Evolutionary conservation across 306 rosid genomes (phyloP).

Genomic region (Quercus bicolor): DNA sequence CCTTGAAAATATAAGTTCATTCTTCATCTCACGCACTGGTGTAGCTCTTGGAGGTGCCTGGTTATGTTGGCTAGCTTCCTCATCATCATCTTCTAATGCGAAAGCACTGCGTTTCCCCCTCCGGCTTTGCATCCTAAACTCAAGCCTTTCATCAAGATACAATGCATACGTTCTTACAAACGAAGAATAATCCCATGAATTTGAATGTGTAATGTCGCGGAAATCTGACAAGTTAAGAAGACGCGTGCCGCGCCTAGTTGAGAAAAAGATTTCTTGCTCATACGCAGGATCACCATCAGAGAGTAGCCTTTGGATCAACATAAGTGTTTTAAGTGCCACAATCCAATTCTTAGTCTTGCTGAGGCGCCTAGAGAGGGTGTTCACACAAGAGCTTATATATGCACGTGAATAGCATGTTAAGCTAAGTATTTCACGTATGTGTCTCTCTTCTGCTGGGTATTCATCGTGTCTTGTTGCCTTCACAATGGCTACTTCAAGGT

Average conservation of each 20-base stretch:
- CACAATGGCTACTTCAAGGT: conserved; percentile 89
- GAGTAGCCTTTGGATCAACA: conserved; percentile 65
- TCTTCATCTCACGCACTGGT: conserved; percentile 58
- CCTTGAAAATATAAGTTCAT: conserved; percentile 59
- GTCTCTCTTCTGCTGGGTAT: conserved; percentile 73
- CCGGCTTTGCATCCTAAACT: conserved; percentile 82
- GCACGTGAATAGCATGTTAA: conserved; percentile 79
- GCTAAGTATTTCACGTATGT: conserved; percentile 78
- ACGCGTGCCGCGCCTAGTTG: conserved; percentile 86
- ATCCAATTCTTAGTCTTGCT: conserved; percentile 83
- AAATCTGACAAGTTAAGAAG: conserved; percentile 90
- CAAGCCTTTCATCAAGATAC: conserved; percentile 82
- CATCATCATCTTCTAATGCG: conserved; percentile 51
- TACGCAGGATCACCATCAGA: conserved; percentile 91
- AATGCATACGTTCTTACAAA: conserved; percentile 75
- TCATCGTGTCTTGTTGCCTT: conserved; percentile 87
- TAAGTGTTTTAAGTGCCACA: conserved; percentile 70
- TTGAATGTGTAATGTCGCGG: conserved; percentile 42
- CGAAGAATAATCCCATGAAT: conserved; percentile 78
- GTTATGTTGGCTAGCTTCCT: conserved; percentile 15
- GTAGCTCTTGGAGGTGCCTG: conserved; percentile 39
- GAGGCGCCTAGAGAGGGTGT: conserved; percentile 68
- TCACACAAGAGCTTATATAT: conserved; percentile 62
- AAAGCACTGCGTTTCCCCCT: conserved; percentile 56
- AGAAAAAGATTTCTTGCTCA: conserved; percentile 90